These are phyloP conservation scores for Lachnellula arida DNA, from an alignment of 2,329 filamentous ascomycete species.

Conservation along the genomic window DNA sequence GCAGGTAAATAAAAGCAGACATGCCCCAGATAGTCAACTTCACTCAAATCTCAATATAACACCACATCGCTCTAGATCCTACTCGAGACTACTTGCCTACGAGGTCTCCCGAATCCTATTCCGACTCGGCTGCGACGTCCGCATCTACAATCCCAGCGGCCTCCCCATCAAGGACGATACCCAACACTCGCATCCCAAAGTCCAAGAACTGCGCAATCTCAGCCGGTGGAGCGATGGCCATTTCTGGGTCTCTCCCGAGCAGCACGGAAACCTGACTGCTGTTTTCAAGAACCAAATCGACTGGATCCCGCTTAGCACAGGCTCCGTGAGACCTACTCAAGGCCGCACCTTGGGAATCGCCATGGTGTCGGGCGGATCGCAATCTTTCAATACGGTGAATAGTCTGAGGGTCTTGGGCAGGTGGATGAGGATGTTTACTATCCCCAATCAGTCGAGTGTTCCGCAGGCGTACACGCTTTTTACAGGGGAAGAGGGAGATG, in stretches of 20 bases:
- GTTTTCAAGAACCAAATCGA: constrained; percentile 69
- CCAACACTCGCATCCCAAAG: constrained; percentile 45
- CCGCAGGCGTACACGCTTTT: constrained; percentile 62
- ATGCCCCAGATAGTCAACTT: too few relatives aligned
- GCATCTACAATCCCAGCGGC: constrained; percentile 53
- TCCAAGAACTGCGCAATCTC: constrained; percentile 57
- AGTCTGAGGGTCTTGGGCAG: constrained; percentile 59
- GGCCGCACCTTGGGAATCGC: constrained; percentile 44
- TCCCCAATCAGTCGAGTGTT: constrained; percentile 61
- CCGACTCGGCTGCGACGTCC: constrained; percentile 61
- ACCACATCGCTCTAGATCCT: constrained; percentile 26
- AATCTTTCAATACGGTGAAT: constrained; percentile 59
- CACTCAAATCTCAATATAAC: too few relatives aligned
- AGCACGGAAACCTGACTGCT: constrained; percentile 62
- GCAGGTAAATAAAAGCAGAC: too few relatives aligned
- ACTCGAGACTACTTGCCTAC: constrained; percentile 54
- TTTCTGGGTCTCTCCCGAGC: constrained; percentile 61
- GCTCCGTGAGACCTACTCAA: constrained; percentile 61
- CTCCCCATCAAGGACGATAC: constrained; percentile 61
- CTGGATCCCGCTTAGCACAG: constrained; percentile 60
- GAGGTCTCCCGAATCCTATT: constrained; percentile 57
- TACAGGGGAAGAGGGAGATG: constrained; percentile 37
- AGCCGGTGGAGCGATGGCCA: constrained; percentile 60
- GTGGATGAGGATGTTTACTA: constrained; percentile 67
- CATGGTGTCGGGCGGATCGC: constrained; percentile 56